A percentile compares a stretch with the other conserved stretches of the same genome.
Conservation (phyloP, 2,329 filamentous ascomycete species). For the Acrocalymma vagum region DNA sequence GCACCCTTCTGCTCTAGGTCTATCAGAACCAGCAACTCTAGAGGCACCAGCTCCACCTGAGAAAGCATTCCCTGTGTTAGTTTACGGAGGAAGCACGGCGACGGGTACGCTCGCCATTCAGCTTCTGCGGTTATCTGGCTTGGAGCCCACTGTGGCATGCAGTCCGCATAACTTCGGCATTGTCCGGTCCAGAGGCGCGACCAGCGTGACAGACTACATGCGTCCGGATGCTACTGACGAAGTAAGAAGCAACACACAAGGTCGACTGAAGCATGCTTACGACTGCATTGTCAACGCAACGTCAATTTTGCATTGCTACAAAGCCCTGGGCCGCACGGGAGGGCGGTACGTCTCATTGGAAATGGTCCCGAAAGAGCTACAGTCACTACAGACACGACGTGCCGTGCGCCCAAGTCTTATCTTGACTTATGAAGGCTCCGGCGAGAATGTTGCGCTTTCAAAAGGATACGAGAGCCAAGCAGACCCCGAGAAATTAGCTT, state of each 20-base stretch:
- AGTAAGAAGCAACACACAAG: too few relatives aligned
- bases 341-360: conserved; percentile 29
- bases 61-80: conserved; percentile 42
- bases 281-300: conserved; percentile 53
- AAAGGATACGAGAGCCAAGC: not conserved
- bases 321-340: conserved; percentile 24
- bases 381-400: too few relatives aligned
- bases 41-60: not conserved
- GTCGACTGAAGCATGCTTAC: too few relatives aligned
- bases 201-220: too few relatives aligned
- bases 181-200: too few relatives aligned
- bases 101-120: conserved; percentile 5
- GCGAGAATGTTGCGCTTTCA: conserved; percentile 1
- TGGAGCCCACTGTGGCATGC: not conserved
- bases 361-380: too few relatives aligned
- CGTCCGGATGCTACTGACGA: too few relatives aligned
- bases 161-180: conserved; percentile 7
- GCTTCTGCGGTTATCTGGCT: conserved; percentile 22
- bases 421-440: too few relatives aligned
- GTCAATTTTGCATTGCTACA: conserved; percentile 25
- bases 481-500: not conserved
- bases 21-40: conserved; percentile 28
- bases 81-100: conserved; percentile 9
- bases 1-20: conserved; percentile 42
- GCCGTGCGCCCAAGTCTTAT: too few relatives aligned